phyloP scores from a whole-genome alignment of 1,139 yeast species.

The Debaryomycetaceae sp. region DNA sequence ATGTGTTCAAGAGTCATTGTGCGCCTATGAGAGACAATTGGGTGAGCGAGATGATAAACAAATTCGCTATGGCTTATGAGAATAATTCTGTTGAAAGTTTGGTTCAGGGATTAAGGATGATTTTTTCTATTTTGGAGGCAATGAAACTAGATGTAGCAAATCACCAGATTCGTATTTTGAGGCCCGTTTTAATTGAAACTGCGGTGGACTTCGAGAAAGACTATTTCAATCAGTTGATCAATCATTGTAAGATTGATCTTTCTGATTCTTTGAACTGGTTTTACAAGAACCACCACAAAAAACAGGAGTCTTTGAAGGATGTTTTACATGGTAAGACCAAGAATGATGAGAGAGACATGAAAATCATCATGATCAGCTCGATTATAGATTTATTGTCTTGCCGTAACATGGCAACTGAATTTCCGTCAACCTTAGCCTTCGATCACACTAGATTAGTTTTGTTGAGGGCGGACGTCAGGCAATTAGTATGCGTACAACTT shows the following conservation, averaged over 20 bases:
- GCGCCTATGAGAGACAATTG: slow-evolving; percentile 94
- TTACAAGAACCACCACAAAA: slow-evolving; percentile 34
- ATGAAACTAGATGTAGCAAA: slow-evolving; percentile 95
- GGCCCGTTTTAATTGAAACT: slow-evolving; percentile 82
- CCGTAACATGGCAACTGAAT: slow-evolving; percentile 76
- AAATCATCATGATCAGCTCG: slow-evolving; percentile 42
- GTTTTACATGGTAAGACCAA: neutral
- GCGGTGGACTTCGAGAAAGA: slow-evolving; percentile 92
- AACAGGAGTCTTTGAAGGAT: slow-evolving; percentile 6
- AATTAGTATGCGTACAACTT: slow-evolving; percentile 74
- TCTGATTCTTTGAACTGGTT: slow-evolving; percentile 73
- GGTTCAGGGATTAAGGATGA: slow-evolving; percentile 74
- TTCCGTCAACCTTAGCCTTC: slow-evolving; percentile 83
- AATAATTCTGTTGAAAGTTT: slow-evolving; percentile 51
- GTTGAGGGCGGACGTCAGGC: slow-evolving; percentile 81
- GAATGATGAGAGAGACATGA: slow-evolving; percentile 19
- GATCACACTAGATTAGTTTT: slow-evolving; percentile 79
- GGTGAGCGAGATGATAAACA: slow-evolving; percentile 80
- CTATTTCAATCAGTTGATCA: slow-evolving; percentile 70
- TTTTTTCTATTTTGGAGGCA: slow-evolving; percentile 87
- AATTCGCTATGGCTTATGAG: slow-evolving; percentile 61
- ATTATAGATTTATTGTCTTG: slow-evolving; percentile 67
- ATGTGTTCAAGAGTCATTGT: slow-evolving; percentile 76
- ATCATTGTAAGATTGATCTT: slow-evolving; percentile 64
- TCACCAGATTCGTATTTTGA: slow-evolving; percentile 81